Conservation (phyloP, 768 basidiomycete species). For the Hydnomerulius pinastri region DNA sequence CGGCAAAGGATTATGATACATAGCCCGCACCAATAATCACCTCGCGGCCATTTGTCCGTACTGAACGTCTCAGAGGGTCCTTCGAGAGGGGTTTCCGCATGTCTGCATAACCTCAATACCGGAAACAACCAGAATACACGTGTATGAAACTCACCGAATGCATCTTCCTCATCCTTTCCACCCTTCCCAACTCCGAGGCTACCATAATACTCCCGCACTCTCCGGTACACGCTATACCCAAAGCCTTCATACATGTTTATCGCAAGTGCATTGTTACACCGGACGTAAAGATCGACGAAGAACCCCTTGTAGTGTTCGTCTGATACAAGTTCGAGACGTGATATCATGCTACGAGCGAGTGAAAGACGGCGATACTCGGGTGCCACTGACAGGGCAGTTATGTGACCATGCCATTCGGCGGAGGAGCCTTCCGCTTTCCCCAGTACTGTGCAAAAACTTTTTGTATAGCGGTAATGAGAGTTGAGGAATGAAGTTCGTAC, state of each 20-base stretch:
- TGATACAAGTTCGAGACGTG: constrained; percentile 81
- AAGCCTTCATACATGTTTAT: constrained; percentile 90
- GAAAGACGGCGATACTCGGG: constrained; percentile 90
- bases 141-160: constrained; percentile 69
- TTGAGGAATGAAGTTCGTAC: constrained; percentile 46
- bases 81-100: constrained; percentile 76
- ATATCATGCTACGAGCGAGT: constrained; percentile 86
- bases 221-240: constrained; percentile 90
- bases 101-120: constrained; percentile 33
- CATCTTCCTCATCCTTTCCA: constrained; percentile 85
- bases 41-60: constrained; percentile 71
- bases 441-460: constrained; percentile 57
- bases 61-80: constrained; percentile 62
- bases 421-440: constrained; percentile 87
- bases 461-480: constrained; percentile 8
- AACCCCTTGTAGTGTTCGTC: constrained; percentile 78
- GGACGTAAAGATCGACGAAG: constrained; percentile 96
- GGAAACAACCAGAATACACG: neutral
- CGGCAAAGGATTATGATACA: constrained; percentile 33
- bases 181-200: constrained; percentile 73
- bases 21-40: constrained; percentile 55
- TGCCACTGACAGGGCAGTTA: constrained; percentile 93
- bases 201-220: constrained; percentile 90
- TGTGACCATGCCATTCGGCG: constrained; percentile 88
- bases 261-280: constrained; percentile 82